These are phyloP conservation scores for Orbilia quercus DNA, from an alignment of 2,329 filamentous ascomycete genomes.

Conservation along the genomic window DNA sequence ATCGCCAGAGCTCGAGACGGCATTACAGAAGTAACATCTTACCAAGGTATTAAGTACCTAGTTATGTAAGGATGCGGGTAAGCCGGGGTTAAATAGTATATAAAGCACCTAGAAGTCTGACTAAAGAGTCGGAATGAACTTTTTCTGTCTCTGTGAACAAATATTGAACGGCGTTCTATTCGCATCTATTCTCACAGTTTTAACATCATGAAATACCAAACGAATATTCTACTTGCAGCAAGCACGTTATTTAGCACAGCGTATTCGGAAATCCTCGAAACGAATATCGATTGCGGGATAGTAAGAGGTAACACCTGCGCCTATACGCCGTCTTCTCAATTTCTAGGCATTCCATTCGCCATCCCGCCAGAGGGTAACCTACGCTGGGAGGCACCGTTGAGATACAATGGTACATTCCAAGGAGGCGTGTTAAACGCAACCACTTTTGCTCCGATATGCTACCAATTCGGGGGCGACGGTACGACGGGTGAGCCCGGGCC, in stretches of 20 bases:
- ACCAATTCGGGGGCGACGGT: conserved; percentile 23
- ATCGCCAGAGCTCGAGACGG: too few species aligned
- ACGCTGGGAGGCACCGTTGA: conserved; percentile 39
- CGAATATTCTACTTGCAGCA: not conserved
- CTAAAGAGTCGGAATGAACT: too few species aligned
- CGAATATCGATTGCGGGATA: conserved; percentile 4
- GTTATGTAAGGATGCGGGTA: too few species aligned
- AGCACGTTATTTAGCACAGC: not conserved
- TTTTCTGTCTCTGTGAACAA: too few species aligned
- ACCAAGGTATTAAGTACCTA: too few species aligned
- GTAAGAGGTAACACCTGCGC: conserved; percentile 18
- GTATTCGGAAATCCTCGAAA: conserved; percentile 20
- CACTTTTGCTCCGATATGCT: conserved; percentile 4
- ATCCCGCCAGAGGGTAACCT: conserved; percentile 31
- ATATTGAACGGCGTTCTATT: too few species aligned
- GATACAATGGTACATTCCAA: conserved; percentile 28
- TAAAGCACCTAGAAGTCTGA: too few species aligned
- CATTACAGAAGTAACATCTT: too few species aligned
- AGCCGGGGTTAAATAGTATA: too few species aligned
- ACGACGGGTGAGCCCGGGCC: conserved; percentile 5
- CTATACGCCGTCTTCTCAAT: conserved; percentile 16
- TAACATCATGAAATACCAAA: not conserved
- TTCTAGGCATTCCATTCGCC: conserved; percentile 42
- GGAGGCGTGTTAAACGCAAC: conserved; percentile 30
- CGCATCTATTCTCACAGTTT: too few species aligned